Percentiles rank a stretch among this genome's conserved stretches.
Evolutionary conservation across 202 grass and related monocot species (phyloP).

Genomic region (Carex sylvatica): DNA sequence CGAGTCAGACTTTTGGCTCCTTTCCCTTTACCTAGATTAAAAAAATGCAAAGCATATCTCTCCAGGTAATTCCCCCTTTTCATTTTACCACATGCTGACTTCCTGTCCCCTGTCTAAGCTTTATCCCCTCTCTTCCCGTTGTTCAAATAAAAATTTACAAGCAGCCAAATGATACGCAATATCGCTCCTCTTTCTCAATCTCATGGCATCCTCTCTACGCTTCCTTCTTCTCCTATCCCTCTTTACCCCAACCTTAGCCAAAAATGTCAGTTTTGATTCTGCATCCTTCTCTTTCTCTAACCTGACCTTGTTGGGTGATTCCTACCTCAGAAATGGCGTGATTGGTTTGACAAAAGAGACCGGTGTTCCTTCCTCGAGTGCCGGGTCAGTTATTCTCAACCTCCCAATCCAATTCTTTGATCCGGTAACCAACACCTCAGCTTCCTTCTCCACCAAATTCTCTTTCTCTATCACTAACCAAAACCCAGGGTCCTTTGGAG

Average conservation of each 20-base stretch:
- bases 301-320: constrained; percentile 68
- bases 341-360: constrained; percentile 77
- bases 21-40: constrained; percentile 10
- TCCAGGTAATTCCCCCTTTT: constrained; percentile 23
- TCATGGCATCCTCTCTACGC: constrained; percentile 25
- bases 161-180: constrained; percentile 17
- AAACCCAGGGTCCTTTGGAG: constrained; percentile 48
- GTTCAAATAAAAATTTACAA: neutral
- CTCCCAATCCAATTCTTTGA: constrained; percentile 48
- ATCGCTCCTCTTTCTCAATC: neutral
- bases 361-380: constrained; percentile 67
- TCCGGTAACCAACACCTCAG: neutral
- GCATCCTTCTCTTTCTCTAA: constrained; percentile 73
- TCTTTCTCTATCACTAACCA: constrained; percentile 61
- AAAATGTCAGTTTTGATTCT: constrained; percentile 52
- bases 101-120: neutral
- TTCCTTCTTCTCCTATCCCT: neutral
- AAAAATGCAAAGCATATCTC: neutral
- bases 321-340: constrained; percentile 71
- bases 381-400: constrained; percentile 66
- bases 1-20: neutral
- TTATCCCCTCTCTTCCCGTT: constrained; percentile 29
- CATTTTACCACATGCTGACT: neutral
- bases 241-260: neutral
- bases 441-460: constrained; percentile 74